phyloP scores from a whole-genome alignment of 768 basidiomycete genomes.

The Amanita thiersii region DNA sequence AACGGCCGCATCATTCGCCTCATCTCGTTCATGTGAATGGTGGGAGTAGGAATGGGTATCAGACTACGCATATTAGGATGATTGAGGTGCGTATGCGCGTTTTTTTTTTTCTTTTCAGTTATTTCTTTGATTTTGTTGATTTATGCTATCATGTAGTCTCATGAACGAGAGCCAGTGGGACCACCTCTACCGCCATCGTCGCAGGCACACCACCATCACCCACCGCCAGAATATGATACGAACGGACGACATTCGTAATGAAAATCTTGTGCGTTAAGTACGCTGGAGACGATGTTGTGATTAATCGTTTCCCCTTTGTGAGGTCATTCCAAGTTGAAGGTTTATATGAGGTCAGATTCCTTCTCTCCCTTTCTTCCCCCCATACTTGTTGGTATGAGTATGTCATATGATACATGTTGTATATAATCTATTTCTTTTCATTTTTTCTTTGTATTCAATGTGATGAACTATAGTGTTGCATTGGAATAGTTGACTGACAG shows the following conservation, averaged over 20 bases:
- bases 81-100: constrained; percentile 4
- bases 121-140: not conserved
- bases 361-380: too few species aligned
- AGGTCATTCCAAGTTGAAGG: too few species aligned
- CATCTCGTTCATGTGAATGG: constrained; percentile 6
- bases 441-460: too few species aligned
- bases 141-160: not conserved
- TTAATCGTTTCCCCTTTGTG: too few species aligned
- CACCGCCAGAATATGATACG: not conserved
- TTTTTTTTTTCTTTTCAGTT: not conserved
- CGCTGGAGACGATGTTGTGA: too few species aligned
- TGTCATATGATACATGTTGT: too few species aligned
- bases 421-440: too few species aligned
- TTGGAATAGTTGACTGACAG: too few species aligned
- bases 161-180: constrained; percentile 3
- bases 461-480: too few species aligned
- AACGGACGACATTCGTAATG: constrained; percentile 1
- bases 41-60: not conserved
- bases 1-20: not conserved
- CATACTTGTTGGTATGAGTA: too few species aligned
- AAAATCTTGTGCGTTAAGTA: too few species aligned
- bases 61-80: not conserved
- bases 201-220: not conserved
- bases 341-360: too few species aligned
- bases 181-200: not conserved